Conservation (phyloP, 495 filamentous ascomycete genomes). For the Viridothelium virens region DNA sequence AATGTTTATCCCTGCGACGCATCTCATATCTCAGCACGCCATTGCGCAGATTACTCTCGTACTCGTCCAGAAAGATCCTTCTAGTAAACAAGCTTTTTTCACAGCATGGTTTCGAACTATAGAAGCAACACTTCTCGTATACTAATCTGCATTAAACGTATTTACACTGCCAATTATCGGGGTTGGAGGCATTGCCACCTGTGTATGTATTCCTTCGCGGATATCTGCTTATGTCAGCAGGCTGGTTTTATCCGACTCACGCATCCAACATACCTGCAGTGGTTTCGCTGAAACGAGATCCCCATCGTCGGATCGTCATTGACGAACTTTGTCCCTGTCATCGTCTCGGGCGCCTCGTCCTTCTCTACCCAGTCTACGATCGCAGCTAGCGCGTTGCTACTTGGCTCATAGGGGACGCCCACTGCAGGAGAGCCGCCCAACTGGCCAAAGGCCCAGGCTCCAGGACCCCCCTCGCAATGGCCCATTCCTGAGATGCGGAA, state of each 20-base stretch:
- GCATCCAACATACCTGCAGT: constrained; percentile 32
- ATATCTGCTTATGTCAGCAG: not conserved
- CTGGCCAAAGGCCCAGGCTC: constrained; percentile 46
- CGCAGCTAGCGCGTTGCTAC: constrained; percentile 32
- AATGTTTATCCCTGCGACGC: too few relatives aligned
- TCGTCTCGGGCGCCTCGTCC: constrained; percentile 45
- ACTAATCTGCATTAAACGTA: not conserved
- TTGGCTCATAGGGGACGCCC: constrained; percentile 9
- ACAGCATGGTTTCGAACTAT: too few relatives aligned
- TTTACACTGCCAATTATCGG: constrained; percentile 14
- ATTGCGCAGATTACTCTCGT: too few relatives aligned
- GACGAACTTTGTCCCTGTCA: constrained; percentile 48
- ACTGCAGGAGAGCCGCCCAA: not conserved
- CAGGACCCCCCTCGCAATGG: constrained; percentile 47
- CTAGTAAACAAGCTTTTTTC: too few relatives aligned
- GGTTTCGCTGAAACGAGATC: constrained; percentile 32
- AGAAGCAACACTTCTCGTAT: too few relatives aligned
- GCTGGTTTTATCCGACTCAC: not conserved
- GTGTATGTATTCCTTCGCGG: constrained; percentile 18
- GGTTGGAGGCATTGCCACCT: constrained; percentile 10
- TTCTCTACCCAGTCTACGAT: constrained; percentile 57
- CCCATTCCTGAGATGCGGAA: constrained; percentile 53
- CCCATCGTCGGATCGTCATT: constrained; percentile 35
- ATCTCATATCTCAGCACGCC: too few relatives aligned
- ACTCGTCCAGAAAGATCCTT: too few relatives aligned